Evolutionary conservation across 164 flowering plant genomes (phyloP), one percentile per base, ranked within the genome.

Genomic region (Dillenia suffruticosa): DNA sequence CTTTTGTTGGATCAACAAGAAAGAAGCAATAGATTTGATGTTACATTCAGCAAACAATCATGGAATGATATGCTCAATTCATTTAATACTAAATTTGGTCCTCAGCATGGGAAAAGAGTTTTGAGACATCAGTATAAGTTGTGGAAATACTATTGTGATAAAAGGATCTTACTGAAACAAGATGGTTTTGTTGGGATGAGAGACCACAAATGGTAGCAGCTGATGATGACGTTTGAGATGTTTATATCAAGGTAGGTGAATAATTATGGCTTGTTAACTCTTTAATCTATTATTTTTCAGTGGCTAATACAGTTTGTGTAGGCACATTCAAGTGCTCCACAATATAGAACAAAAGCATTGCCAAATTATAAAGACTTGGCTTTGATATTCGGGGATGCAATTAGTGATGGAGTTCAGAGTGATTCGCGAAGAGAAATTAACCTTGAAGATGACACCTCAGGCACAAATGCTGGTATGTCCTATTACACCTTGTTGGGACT

Each of bases 161-260:
- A 75, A 46, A 73, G 60, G 44, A 48, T 46, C 62, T 66, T 85
- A 24, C 71, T 79, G 26, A 66, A 74, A 61, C 78, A 77, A 63
- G 60, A 65, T 64, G 86, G 81, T 6, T 82, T 84, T 69, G 62
- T 26, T 84, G 83, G 89, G 81, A 82, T 71, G 83, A 79, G 65
- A 46, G 54, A 40, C 78, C 63, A 13, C 78, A 81, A 62, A 76
- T 77, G 76, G 62, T 84, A 13, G 57, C 62, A 46, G 85, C 86
- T 56, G 70, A 73, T 68, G 77, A 77, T 69, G 70, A 68, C 61
- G 73, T 74, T 48, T 84, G 89, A 86, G 83, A 80, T 68, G 73
- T 77, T 65, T 82, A 77, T 73, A 75, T 72, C 63, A 84, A 80
- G 86, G 89, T 84, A 65, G 44, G 12, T 55, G 49, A 4, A 44